Percentiles rank a stretch among this genome's conserved stretches.
Conservation (phyloP, 805 yeast species). For the Brettanomyces bruxellensis region DNA sequence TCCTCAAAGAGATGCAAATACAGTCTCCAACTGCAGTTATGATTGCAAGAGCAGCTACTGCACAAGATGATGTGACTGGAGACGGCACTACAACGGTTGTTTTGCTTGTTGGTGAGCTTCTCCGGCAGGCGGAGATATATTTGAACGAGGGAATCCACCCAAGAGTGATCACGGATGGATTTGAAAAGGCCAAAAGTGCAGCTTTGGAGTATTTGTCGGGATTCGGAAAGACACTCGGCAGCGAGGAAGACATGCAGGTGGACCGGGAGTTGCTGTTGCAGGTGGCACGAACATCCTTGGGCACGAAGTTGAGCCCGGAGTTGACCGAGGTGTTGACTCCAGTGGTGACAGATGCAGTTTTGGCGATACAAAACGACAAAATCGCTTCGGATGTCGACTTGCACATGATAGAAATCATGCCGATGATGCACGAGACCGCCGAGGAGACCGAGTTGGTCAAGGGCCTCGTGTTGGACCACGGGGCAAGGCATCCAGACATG, state of each 20-base stretch:
- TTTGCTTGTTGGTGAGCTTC: slow-evolving; percentile 84
- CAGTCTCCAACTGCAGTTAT: slow-evolving; percentile 83
- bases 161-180: slow-evolving; percentile 88
- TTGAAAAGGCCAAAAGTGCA: slow-evolving; percentile 79
- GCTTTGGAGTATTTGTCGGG: slow-evolving; percentile 59
- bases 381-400: slow-evolving; percentile 50
- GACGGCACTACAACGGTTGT: slow-evolving; percentile 98
- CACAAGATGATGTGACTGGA: slow-evolving; percentile 98
- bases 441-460: slow-evolving; percentile 73
- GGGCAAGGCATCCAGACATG: slow-evolving; percentile 99
- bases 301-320: slow-evolving; percentile 77
- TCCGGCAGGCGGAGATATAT: slow-evolving; percentile 90
- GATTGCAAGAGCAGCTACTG: slow-evolving; percentile 96
- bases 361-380: slow-evolving; percentile 53
- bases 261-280: slow-evolving; percentile 86
- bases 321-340: slow-evolving; percentile 80
- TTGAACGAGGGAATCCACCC: slow-evolving; percentile 95
- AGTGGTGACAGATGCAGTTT: slow-evolving; percentile 92
- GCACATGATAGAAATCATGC: slow-evolving; percentile 97
- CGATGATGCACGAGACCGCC: slow-evolving; percentile 90
- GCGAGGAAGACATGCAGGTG: slow-evolving; percentile 16
- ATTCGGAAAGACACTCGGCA: slow-evolving; percentile 41
- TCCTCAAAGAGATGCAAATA: slow-evolving; percentile 93
- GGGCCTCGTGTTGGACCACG: slow-evolving; percentile 94
- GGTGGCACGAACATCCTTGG: slow-evolving; percentile 82